These are phyloP conservation scores for Scutellaria baicalensis DNA, from an alignment of 257 asterid species.

Conservation along the genomic window DNA sequence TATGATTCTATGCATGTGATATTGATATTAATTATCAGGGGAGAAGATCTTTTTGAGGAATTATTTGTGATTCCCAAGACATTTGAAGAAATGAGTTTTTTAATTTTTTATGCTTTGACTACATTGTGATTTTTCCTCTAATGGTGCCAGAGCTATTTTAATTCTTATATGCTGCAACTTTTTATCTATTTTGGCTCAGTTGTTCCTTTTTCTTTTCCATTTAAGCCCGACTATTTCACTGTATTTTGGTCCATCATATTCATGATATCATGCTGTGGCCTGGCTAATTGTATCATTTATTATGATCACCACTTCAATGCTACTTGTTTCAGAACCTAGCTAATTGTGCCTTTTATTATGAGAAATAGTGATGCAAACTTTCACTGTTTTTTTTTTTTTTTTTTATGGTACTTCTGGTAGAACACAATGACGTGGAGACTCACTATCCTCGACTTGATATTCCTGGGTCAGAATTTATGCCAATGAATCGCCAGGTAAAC, in stretches of 20 bases:
- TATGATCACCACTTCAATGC: slow-evolving; percentile 8
- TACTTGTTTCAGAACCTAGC: not conserved
- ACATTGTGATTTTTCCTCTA: slow-evolving; percentile 1
- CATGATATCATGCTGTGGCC: not conserved
- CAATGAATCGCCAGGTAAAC: slow-evolving; percentile 57
- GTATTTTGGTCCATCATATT: not conserved
- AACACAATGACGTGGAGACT: slow-evolving; percentile 66
- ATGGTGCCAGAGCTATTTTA: not conserved
- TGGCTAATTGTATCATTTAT: no score
- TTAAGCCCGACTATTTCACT: not conserved
- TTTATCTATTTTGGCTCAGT: not conserved
- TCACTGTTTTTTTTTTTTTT: not conserved
- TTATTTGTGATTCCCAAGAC: not conserved
- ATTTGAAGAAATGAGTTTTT: no score
- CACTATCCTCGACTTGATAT: slow-evolving; percentile 63
- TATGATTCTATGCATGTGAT: not conserved
- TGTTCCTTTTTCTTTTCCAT: slow-evolving; percentile 1
- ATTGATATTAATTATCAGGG: not conserved
- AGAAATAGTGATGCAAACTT: not conserved
- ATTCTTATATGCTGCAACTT: not conserved
- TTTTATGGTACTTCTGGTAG: slow-evolving; percentile 25
- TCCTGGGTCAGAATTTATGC: slow-evolving; percentile 69
- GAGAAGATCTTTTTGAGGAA: not conserved
- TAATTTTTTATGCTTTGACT: not conserved
- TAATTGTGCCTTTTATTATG: not conserved